Evolutionary conservation across 73 alveolate genomes (phyloP).

Genomic region (Paramecium bursaria): DNA sequence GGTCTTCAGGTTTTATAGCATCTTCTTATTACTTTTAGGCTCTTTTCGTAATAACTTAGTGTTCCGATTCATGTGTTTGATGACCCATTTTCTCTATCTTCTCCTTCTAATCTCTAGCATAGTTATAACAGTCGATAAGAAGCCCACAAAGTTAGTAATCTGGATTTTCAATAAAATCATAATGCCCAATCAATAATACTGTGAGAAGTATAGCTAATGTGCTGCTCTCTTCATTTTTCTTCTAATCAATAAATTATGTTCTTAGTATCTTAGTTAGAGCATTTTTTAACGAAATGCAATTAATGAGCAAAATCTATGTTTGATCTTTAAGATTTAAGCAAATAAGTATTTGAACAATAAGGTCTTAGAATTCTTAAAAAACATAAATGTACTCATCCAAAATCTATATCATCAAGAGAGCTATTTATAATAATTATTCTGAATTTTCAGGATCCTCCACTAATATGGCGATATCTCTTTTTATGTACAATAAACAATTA

Average conservation of each 20-base stretch:
- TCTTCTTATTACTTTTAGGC: neutral
- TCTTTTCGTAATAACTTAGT: neutral
- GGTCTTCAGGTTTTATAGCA: constrained; percentile 2
- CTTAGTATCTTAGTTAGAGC: neutral
- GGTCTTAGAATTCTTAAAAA: neutral
- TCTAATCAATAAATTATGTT: neutral
- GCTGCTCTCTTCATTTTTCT: constrained; percentile 11
- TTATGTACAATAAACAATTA: neutral
- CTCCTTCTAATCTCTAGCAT: neutral
- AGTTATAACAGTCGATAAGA: constrained; percentile 4
- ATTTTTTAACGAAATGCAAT: neutral
- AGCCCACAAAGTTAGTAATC: constrained; percentile 2
- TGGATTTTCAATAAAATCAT: constrained; percentile 27
- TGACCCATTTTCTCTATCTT: constrained; percentile 7
- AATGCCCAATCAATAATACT: constrained; percentile 48
- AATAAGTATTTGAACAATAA: neutral
- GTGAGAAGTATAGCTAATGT: neutral
- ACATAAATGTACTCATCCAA: neutral
- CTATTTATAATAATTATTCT: neutral
- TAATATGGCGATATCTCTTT: constrained; percentile 22
- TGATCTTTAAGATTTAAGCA: constrained; percentile 21
- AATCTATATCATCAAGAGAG: neutral
- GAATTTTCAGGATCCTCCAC: constrained; percentile 35
- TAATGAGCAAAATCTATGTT: neutral
- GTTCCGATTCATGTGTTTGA: neutral